phyloP scores from a whole-genome alignment of 768 basidiomycete species.

The Naganishia randhawae region DNA sequence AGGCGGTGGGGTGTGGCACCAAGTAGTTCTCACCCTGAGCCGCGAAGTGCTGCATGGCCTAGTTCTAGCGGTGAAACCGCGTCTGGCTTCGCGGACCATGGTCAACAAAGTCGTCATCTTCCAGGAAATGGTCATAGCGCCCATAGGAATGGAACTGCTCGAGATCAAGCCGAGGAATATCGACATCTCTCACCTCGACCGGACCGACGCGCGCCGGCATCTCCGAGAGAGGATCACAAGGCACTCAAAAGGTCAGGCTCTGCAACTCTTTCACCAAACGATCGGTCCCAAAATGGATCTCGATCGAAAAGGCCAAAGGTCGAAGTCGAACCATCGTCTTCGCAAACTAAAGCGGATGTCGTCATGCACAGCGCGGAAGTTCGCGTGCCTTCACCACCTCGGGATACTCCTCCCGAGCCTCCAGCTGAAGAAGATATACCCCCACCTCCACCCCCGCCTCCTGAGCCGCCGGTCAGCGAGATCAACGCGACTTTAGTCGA shows the following conservation, averaged over 20 bases:
- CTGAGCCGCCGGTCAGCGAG: neutral
- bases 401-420: neutral
- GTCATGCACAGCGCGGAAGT: neutral
- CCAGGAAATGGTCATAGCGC: neutral
- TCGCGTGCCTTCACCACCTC: neutral
- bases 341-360: neutral
- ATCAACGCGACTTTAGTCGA: neutral
- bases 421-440: conserved; percentile 7
- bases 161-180: neutral
- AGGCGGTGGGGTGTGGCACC: neutral
- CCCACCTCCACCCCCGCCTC: neutral
- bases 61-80: neutral
- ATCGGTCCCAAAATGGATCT: neutral
- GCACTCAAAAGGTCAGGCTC: conserved; percentile 9
- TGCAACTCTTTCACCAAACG: neutral
- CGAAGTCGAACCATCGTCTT: neutral
- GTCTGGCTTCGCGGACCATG: neutral
- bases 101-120: neutral
- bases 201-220: neutral
- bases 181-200: conserved; percentile 1
- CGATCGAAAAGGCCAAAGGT: neutral
- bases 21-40: neutral
- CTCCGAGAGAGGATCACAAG: neutral
- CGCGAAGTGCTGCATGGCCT: neutral
- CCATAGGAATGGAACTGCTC: neutral